These are phyloP conservation scores for Euphorbia peplus DNA, from an alignment of 345 rosid genomes.

Conservation along the genomic window DNA sequence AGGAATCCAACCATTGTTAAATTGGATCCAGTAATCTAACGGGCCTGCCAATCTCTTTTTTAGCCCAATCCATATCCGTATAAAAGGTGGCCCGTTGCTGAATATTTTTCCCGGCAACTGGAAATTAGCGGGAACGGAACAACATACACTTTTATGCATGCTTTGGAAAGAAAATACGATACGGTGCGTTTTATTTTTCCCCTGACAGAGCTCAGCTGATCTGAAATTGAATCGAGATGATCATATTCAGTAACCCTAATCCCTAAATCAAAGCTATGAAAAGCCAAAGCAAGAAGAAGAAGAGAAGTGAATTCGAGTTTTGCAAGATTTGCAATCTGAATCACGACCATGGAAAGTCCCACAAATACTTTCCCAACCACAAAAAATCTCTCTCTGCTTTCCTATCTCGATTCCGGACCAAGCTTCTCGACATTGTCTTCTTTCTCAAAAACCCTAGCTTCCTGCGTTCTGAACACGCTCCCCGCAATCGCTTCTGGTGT, in stretches of 20 bases:
- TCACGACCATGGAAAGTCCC: conserved; percentile 68
- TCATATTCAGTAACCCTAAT: conserved; percentile 3
- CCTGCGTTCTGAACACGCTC: conserved; percentile 51
- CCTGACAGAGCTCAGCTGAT: background rate
- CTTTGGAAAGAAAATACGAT: conserved; percentile 1
- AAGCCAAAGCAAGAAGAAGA: conserved; percentile 19
- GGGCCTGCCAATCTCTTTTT: too few relatives aligned
- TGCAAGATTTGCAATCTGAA: conserved; percentile 70
- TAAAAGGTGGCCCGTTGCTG: too few relatives aligned
- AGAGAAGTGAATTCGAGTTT: conserved; percentile 51
- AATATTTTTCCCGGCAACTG: background rate
- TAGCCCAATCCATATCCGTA: too few relatives aligned
- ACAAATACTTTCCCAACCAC: conserved; percentile 78
- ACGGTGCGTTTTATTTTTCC: conserved; percentile 6
- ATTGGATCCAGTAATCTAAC: too few relatives aligned
- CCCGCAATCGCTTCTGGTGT: conserved; percentile 72
- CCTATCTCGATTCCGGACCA: conserved; percentile 60
- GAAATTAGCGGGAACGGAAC: conserved; percentile 8
- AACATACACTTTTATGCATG: too few relatives aligned
- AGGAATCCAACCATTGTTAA: too few relatives aligned
- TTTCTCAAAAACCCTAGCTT: conserved; percentile 60
- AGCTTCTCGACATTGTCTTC: conserved; percentile 54
- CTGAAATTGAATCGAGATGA: conserved; percentile 4
- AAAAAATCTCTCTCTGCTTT: conserved; percentile 47
- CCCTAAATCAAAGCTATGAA: conserved; percentile 1